A percentile compares a stretch with the other conserved stretches of the same genome.
Conservation (phyloP, 23 red algal genomes). For the Gracilaria gracilis region DNA sequence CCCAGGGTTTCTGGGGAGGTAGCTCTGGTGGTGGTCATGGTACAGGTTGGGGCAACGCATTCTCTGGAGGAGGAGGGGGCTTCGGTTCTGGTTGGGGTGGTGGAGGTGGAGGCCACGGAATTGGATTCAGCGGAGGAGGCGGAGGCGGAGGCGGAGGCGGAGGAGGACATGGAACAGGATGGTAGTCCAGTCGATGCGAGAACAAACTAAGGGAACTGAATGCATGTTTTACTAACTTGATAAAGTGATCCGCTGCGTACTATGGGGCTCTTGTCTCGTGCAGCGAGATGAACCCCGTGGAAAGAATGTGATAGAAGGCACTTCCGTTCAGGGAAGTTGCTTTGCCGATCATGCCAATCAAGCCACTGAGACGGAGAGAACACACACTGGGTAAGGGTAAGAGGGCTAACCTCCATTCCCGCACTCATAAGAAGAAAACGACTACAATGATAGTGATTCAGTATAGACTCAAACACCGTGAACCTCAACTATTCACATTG, state of each 20-base stretch:
- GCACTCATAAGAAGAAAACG: background rate
- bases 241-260: background rate
- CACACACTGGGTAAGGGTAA: background rate
- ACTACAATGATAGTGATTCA: background rate
- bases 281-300: background rate
- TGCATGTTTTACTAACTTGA: constrained; percentile 10
- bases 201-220: background rate
- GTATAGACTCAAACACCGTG: background rate
- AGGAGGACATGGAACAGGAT: constrained; percentile 55
- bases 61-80: constrained; percentile 46
- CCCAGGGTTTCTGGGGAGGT: background rate
- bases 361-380: background rate
- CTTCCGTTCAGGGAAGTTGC: background rate
- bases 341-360: background rate
- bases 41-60: constrained; percentile 5
- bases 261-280: background rate
- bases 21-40: constrained; percentile 31
- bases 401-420: too few relatives aligned
- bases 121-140: constrained; percentile 1
- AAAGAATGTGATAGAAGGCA: background rate
- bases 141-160: constrained; percentile 42
- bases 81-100: constrained; percentile 25
- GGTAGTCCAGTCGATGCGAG: background rate
- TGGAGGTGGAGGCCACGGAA: constrained; percentile 6
- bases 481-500: background rate